Base-by-base conservation (phyloP, 495 filamentous ascomycete species). In the Talaromyces thailandensis region DNA sequence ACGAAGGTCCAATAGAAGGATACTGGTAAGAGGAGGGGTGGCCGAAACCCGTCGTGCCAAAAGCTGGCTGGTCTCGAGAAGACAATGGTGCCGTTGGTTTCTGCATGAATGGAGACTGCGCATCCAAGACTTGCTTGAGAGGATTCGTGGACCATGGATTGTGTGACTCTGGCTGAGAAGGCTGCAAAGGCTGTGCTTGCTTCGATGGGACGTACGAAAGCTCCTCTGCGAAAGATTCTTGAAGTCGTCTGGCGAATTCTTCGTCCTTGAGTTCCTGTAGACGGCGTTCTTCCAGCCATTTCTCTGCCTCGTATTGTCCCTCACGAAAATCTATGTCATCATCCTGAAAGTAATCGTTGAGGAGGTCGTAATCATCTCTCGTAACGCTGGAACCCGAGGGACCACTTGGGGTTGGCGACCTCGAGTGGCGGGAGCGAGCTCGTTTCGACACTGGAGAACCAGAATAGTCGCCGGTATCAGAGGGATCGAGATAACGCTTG, bases 211-310 rank as follows among this genome's bases (percentile, higher is more conserved):
- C 23, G 61, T 53, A 12, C 63, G 58, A 23, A 53, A 56, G 12
- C 53, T 56, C 26, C 26, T 67, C 61, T 56, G 65, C 35, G 32
- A 67, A 57, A 56, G 58, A 55, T 58, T 66, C 65, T 60, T 75
- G 70, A 7, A 85, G 62, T 48, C 60, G 70, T 29, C 77, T 75
- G 60, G 81, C 82, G 62, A 76, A 69, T 63, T 80, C 79, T 48
- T 66, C 80, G 63, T 86, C 83, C n/a, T 62, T 68, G 26, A 70
- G 75, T 61, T 79, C 74, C 62, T 74, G 73, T 66, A 75, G 64
- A 43, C 69, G 67, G 26, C 66, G 68, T 14, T 71, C 70, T 63
- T 73, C 53, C 6, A 73, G 53, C 29, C 64, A 70, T 59, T 71
- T 69, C 61, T 79, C 77, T 26, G 72, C 68, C 60, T 69, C 66